Evolutionary conservation across 2,329 filamentous ascomycete genomes (phyloP), one percentile per base, ranked within the genome.

Genomic region (Escovopsis weberi): DNA sequence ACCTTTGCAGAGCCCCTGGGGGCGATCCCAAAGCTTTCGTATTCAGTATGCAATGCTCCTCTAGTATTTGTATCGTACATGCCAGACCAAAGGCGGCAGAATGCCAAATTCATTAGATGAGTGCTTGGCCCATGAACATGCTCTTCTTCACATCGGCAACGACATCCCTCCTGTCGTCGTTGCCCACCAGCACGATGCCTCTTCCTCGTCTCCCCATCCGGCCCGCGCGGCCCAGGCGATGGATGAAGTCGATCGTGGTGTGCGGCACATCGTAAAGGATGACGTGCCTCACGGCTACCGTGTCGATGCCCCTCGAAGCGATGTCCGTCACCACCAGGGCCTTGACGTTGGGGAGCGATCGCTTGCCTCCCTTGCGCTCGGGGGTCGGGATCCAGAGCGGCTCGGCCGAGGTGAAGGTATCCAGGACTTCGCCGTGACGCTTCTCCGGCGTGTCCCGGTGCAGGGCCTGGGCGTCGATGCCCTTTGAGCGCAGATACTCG

Each of bases 181-280:
- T 89, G 47, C 88, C 89, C 2, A 95, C 85, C 33, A 98, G 67
- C 26, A 96, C 88, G 49, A 96, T 80, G 18, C 87, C 91, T 43
- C 88, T 74, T 12, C 91, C 91, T 58, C 91, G 75, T 47, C 87
- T 75, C 3, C 87, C 87, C 86, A 96, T 96, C 32, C 91, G 76
- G 0, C 91, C 91, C 1, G 91, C 86, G 44, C 91, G 75, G 12
- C 91, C 91, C 4, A 96, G 75, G 12, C 93, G 82, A 62, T 98
- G 93, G 55, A 98, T 95, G 55, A 98, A 98, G 61, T 98, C 93
- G 46, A 98, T 93, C 0, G 87, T 94, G 0, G 85, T 94, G 58
- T 96, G 89, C 4, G 91, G 91, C n/a, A 98, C 89, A 58, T 98
- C 87, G 60, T 94, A 96, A 26, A 98, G 66, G 43, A 98, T 81